These are phyloP conservation scores for Coleophoma crateriformis DNA, from an alignment of 2,329 filamentous ascomycete genomes.

Conservation along the genomic window DNA sequence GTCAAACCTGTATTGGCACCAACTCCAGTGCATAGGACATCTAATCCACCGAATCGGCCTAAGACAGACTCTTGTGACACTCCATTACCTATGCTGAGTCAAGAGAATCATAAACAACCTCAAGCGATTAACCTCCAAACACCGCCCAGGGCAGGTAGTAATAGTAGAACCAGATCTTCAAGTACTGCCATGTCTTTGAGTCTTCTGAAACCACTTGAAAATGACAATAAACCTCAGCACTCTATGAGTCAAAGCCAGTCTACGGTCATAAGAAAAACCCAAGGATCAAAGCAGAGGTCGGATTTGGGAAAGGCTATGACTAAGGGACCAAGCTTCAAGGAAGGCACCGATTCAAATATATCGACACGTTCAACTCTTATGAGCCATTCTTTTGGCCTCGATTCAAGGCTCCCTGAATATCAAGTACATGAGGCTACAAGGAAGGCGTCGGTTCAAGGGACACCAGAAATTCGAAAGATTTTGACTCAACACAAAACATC, in stretches of 20 bases:
- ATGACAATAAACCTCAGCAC: no score
- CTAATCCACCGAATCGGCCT: not conserved
- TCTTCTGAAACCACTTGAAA: no score
- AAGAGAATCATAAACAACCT: not conserved
- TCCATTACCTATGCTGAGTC: not conserved
- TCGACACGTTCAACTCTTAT: not conserved
- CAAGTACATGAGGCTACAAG: no score
- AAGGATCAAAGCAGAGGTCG: not conserved
- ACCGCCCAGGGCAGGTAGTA: no score
- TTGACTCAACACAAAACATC: not conserved
- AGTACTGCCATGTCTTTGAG: no score
- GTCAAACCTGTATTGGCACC: not conserved
- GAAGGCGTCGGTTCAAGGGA: not conserved
- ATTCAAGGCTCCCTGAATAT: not conserved
- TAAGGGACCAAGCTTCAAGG: not conserved
- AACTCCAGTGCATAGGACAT: not conserved
- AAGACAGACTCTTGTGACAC: not conserved
- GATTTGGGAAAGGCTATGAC: not conserved
- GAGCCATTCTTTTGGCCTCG: not conserved
- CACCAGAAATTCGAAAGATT: not conserved
- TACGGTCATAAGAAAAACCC: no score
- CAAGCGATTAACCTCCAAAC: not conserved
- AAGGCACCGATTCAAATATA: not conserved
- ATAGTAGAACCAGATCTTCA: no score
- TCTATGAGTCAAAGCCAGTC: no score